These are phyloP conservation scores for Biancaea sappan DNA, from an alignment of 306 rosid genomes.

Conservation along the genomic window DNA sequence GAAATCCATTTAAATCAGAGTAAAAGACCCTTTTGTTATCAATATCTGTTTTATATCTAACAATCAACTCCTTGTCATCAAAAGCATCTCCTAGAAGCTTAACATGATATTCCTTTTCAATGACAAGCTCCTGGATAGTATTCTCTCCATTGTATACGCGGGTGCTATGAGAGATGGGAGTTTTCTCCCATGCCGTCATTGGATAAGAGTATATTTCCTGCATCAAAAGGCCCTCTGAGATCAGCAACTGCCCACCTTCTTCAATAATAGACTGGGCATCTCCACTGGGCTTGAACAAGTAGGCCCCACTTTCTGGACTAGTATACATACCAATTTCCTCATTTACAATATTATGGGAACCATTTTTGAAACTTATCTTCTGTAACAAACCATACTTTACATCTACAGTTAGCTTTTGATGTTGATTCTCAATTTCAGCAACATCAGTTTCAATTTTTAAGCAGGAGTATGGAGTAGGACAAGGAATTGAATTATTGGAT, in stretches of 20 bases:
- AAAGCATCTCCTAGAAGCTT: constrained; percentile 70
- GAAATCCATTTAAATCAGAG: constrained; percentile 95
- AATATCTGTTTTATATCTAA: constrained; percentile 79
- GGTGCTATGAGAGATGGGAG: constrained; percentile 92
- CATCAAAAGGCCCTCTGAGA: constrained; percentile 79
- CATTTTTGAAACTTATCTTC: constrained; percentile 52
- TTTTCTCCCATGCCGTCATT: constrained; percentile 63
- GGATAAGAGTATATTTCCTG: constrained; percentile 91
- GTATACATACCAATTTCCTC: constrained; percentile 91
- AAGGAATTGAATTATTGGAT: constrained; percentile 48
- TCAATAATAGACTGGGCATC: constrained; percentile 66
- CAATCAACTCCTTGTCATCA: constrained; percentile 84
- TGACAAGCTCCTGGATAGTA: constrained; percentile 65
- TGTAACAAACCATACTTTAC: constrained; percentile 71
- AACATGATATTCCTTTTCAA: constrained; percentile 97
- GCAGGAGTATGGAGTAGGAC: constrained; percentile 82
- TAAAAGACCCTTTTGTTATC: constrained; percentile 78
- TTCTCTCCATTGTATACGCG: constrained; percentile 72
- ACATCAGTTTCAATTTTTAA: constrained; percentile 49
- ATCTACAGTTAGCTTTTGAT: constrained; percentile 75
- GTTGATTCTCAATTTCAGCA: constrained; percentile 71
- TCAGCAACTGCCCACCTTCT: constrained; percentile 71
- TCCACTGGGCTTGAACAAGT: constrained; percentile 84
- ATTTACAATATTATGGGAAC: constrained; percentile 54
- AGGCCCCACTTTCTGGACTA: constrained; percentile 82